Percentiles rank a stretch among this genome's conserved stretches.
Evolutionary conservation across 768 basidiomycete species (phyloP).

Genomic region (Cytidiella melzeri): DNA sequence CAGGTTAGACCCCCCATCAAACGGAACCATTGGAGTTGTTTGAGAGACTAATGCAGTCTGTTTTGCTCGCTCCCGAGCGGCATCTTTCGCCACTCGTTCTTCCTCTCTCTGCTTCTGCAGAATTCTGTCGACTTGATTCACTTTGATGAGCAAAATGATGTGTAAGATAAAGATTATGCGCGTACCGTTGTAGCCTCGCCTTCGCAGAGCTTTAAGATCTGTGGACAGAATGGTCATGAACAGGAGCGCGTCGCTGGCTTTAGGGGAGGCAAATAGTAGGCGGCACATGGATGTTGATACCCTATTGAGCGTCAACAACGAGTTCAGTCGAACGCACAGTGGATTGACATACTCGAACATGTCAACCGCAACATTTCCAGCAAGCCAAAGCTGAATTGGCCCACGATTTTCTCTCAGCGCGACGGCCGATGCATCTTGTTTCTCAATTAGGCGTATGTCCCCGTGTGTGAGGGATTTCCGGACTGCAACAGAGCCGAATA

Average conservation of each 20-base stretch:
- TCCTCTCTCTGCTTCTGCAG: constrained; percentile 77
- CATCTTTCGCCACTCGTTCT: constrained; percentile 46
- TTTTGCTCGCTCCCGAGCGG: constrained; percentile 32
- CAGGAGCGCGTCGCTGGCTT: constrained; percentile 81
- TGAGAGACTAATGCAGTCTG: constrained; percentile 21
- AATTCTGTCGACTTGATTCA: constrained; percentile 79
- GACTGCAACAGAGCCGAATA: constrained; percentile 58
- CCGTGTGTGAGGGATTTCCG: constrained; percentile 56
- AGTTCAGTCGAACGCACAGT: no score
- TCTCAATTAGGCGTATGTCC: constrained; percentile 40
- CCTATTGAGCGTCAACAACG: no score
- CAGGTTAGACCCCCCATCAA: background rate
- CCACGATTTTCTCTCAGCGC: constrained; percentile 47
- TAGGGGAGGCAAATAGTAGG: constrained; percentile 68
- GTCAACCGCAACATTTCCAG: constrained; percentile 68
- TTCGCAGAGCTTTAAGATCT: constrained; percentile 71
- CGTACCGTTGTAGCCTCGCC: constrained; percentile 82
- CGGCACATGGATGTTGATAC: constrained; percentile 82
- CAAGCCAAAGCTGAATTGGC: constrained; percentile 74
- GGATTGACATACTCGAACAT: constrained; percentile 78
- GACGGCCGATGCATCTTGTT: constrained; percentile 69
- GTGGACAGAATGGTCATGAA: constrained; percentile 95
- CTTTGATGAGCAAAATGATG: no score
- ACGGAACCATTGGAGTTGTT: background rate
- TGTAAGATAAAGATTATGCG: no score